Evolutionary conservation across 306 rosid species (phyloP).

Genomic region (Arachis stenosperma): DNA sequence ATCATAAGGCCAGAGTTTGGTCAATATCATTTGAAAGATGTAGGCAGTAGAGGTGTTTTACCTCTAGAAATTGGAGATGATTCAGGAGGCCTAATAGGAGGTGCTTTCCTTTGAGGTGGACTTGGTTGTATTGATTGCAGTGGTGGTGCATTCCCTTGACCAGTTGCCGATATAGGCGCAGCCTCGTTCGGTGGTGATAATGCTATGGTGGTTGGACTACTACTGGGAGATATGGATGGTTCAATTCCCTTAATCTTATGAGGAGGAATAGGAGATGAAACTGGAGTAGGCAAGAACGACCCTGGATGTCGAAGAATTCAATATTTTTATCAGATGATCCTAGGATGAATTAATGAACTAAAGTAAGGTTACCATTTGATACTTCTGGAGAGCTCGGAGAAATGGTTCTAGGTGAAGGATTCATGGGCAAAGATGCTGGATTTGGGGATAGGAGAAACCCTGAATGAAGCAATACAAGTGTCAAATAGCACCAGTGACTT

Average conservation of each 20-base stretch:
- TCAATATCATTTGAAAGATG: conserved; percentile 33
- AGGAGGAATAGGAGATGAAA: conserved; percentile 52
- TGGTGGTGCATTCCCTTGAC: conserved; percentile 44
- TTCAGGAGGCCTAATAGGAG: conserved; percentile 38
- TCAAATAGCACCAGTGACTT: background rate
- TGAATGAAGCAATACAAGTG: conserved; percentile 37
- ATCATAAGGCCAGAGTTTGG: conserved; percentile 10
- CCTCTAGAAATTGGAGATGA: conserved; percentile 59
- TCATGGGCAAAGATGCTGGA: conserved; percentile 47
- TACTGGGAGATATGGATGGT: conserved; percentile 59
- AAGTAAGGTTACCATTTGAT: conserved; percentile 57
- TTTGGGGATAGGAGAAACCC: conserved; percentile 61
- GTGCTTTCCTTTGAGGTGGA: conserved; percentile 42
- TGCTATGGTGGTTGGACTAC: conserved; percentile 47
- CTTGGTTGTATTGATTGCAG: conserved; percentile 39
- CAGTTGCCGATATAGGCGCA: conserved; percentile 52
- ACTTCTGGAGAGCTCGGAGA: conserved; percentile 52
- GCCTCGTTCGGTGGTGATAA: conserved; percentile 42
- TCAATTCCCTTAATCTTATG: conserved; percentile 39
- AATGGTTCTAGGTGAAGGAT: conserved; percentile 49
- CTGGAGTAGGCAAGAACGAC: conserved; percentile 50
- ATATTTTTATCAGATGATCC: conserved; percentile 31
- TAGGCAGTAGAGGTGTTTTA: conserved; percentile 18
- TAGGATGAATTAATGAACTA: conserved; percentile 24
- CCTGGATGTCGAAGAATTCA: conserved; percentile 52